A percentile compares a stretch with the other conserved stretches of the same genome.
Conservation (phyloP, 495 filamentous ascomycete species). For the Penicillium mononematosum region DNA sequence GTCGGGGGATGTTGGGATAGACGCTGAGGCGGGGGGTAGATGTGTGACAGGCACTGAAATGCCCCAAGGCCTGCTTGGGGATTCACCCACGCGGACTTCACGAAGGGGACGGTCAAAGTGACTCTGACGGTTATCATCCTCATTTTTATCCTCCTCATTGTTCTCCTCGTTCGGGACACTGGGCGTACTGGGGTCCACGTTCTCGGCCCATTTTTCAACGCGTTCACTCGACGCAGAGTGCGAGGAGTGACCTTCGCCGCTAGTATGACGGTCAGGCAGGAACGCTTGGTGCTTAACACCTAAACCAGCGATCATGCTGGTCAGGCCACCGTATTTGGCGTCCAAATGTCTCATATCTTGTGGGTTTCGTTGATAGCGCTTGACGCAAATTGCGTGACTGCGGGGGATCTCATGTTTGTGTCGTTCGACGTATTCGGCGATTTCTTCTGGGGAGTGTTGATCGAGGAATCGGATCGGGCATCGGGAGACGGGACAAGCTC, state of each 20-base stretch:
- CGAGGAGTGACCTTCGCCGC: conserved; percentile 25
- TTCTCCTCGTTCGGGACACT: conserved; percentile 35
- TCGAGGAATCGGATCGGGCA: conserved; percentile 89
- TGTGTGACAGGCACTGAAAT: conserved; percentile 68
- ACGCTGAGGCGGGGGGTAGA: conserved; percentile 22
- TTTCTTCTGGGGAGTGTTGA: conserved; percentile 86
- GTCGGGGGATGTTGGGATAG: conserved; percentile 22
- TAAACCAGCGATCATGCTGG: conserved; percentile 85
- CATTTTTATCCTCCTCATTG: conserved; percentile 32
- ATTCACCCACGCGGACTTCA: conserved; percentile 84
- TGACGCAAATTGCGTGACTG: conserved; percentile 87
- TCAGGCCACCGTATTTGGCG: conserved; percentile 85
- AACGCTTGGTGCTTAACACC: conserved; percentile 79
- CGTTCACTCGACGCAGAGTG: conserved; percentile 52
- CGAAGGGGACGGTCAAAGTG: conserved; percentile 79
- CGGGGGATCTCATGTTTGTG: conserved; percentile 91
- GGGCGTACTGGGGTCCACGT: conserved; percentile 50
- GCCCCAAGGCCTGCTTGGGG: conserved; percentile 87
- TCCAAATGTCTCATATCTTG: conserved; percentile 80
- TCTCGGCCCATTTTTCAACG: conserved; percentile 79
- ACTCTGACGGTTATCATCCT: conserved; percentile 41
- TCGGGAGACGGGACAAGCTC: conserved; percentile 76
- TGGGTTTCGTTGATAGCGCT: conserved; percentile 79
- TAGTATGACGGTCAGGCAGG: conserved; percentile 62
- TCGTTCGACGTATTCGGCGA: conserved; percentile 82